Conservation (phyloP, 345 rosid species). For the Microcos paniculata region DNA sequence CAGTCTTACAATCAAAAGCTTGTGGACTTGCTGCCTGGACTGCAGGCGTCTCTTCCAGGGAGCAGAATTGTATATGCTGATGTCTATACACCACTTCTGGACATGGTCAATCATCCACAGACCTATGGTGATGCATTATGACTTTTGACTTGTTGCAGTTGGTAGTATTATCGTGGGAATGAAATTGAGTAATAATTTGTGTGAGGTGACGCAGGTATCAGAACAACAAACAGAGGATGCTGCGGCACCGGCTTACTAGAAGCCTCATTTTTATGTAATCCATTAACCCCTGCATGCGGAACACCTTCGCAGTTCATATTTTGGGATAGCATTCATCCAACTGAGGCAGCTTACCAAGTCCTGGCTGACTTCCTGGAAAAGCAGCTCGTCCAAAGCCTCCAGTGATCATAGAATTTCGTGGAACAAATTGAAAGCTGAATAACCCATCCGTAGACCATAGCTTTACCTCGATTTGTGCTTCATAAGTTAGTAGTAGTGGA, state of each 20-base stretch:
- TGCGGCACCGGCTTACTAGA: conserved; percentile 49
- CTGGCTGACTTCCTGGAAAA: too few species aligned
- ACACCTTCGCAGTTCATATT: conserved; percentile 27
- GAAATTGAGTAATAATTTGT: neutral
- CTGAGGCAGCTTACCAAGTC: neutral
- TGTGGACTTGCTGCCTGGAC: conserved; percentile 20
- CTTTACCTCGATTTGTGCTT: too few species aligned
- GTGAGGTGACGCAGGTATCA: conserved; percentile 3
- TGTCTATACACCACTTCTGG: conserved; percentile 34
- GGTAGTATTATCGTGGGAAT: too few species aligned
- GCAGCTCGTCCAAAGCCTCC: too few species aligned
- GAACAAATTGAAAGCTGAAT: too few species aligned
- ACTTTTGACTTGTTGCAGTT: too few species aligned
- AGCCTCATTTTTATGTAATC: conserved; percentile 34
- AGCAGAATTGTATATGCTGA: conserved; percentile 46
- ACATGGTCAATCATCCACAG: conserved; percentile 46
- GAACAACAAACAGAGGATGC: conserved; percentile 35
- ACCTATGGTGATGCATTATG: conserved; percentile 14
- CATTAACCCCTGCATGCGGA: conserved; percentile 25
- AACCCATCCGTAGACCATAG: too few species aligned
- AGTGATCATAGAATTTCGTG: too few species aligned
- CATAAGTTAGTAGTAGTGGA: too few species aligned
- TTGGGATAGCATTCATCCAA: conserved; percentile 10
- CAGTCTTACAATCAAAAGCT: conserved; percentile 48
- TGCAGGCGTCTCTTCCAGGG: conserved; percentile 36